Evolutionary conservation across 2,329 filamentous ascomycete species (phyloP).

Genomic region (Orbilia blumenaviensis): DNA sequence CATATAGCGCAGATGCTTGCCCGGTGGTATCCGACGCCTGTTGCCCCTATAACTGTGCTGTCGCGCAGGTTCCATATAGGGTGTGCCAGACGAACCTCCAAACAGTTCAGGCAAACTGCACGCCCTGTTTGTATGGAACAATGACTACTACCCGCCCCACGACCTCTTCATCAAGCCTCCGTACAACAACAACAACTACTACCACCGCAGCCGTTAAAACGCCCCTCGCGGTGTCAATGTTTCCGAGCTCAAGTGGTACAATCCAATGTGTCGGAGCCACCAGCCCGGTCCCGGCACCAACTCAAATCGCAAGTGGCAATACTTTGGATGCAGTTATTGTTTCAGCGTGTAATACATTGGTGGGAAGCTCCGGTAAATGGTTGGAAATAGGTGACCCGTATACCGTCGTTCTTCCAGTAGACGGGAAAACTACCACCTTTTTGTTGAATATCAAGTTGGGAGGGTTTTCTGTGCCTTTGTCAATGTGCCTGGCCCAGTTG

Average conservation of each 20-base stretch:
- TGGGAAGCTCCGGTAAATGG: not conserved
- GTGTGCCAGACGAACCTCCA: not conserved
- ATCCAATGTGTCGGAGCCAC: not conserved
- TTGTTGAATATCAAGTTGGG: constrained; percentile 25
- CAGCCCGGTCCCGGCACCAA: constrained; percentile 3
- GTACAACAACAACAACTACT: not conserved
- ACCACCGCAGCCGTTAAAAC: not conserved
- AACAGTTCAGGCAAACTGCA: not conserved
- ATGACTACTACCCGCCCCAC: not conserved
- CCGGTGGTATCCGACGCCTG: not conserved
- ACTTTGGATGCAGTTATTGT: constrained; percentile 8
- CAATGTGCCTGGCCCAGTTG: constrained; percentile 6
- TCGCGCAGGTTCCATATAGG: not conserved
- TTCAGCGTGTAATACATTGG: not conserved
- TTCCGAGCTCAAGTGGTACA: constrained; percentile 17
- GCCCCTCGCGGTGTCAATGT: constrained; percentile 5
- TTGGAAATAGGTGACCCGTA: constrained; percentile 22
- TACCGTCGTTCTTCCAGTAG: constrained; percentile 8
- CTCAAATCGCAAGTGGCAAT: not conserved
- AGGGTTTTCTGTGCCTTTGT: not conserved
- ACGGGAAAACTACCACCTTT: not conserved
- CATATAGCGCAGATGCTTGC: not conserved
- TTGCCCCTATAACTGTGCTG: not conserved
- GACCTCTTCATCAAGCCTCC: not conserved
- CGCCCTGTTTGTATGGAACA: not conserved